Base-by-base conservation (phyloP, 805 yeast species). In the Saccharomycopsis fodiens region DNA sequence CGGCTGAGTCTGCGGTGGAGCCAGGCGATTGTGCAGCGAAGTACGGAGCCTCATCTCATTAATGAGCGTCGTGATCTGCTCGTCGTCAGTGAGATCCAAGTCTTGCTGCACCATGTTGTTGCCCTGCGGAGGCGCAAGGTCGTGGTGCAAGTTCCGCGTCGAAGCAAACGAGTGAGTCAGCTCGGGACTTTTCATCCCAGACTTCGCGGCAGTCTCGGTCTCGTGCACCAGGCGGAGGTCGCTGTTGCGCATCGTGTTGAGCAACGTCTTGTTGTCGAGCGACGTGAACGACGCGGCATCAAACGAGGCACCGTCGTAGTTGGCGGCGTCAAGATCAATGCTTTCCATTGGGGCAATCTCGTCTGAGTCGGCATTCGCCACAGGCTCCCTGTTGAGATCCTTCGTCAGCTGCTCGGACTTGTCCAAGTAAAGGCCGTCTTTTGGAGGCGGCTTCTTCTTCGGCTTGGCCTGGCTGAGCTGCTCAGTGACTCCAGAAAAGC, bases 31-130 rank as follows among this genome's bases (percentile, higher is more conserved):
- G 20, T 15, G 12, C 16, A 21, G 37, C 27, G 21, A 39, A 31
- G 35, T 40, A 17, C 30, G 16, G 3, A 20, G 22, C 15, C 25
- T 41, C 52, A 50, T 50, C 25, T 47, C 51, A n/a, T 45, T 47
- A 27, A 50, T 50, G 41, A 46, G 42, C 15, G 30, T 46, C 21
- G 48, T 47, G 17, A 50, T 35, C 37, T 50, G 53, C 25, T 48
- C 52, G 29, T 50, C 53, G 23, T 50, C 53, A 16, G 48, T 36
- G 17, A 47, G 35, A 25, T 47, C 51, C n/a, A 50, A 44, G 32
- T 50, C 53, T 35, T 50, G 25, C 25, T 29, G 39, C 10, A 47
- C 34, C 31, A 44, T 15, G 15, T 32, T 32, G 23, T 44, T 38
- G 10, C 42, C 46, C 3, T 29, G 3, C 13, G 53, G 53, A 17